Percentiles rank a stretch among this genome's conserved stretches.
Conservation (phyloP, 2,329 filamentous ascomycete genomes). For the Neoarthrinium moseri region DNA sequence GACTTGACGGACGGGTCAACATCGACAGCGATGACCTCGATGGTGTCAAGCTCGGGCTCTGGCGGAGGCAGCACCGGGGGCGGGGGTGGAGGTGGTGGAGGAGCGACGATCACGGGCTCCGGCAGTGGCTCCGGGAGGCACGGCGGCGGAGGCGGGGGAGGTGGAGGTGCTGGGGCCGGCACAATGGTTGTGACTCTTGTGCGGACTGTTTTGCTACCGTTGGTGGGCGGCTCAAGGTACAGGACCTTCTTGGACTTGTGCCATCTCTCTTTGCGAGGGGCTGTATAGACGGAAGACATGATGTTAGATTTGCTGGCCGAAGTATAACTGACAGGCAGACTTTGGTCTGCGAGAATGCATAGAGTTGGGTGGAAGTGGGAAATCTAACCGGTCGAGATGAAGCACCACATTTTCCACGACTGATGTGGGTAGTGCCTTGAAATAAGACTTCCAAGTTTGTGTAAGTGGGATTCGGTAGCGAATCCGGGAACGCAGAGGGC, state of each 20-base stretch:
- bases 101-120: slow-evolving; percentile 3
- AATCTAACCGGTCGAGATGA: slow-evolving; percentile 9
- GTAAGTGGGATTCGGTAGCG: slow-evolving; percentile 2
- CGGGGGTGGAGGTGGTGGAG: slow-evolving; percentile 12
- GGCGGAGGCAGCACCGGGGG: slow-evolving; percentile 12
- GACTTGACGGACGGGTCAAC: slow-evolving; percentile 32
- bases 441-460: background rate
- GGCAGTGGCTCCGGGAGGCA: too few species aligned
- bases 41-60: slow-evolving; percentile 23
- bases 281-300: slow-evolving; percentile 27
- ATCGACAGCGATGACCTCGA: slow-evolving; percentile 43
- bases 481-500: slow-evolving; percentile 1
- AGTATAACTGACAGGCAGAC: background rate
- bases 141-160: slow-evolving; percentile 15
- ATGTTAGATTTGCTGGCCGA: slow-evolving; percentile 23
- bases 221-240: slow-evolving; percentile 38
- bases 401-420: slow-evolving; percentile 8
- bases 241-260: slow-evolving; percentile 38
- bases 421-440: slow-evolving; percentile 1
- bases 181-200: slow-evolving; percentile 37
- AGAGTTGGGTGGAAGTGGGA: background rate
- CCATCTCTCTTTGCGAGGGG: slow-evolving; percentile 30
- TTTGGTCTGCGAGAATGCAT: background rate
- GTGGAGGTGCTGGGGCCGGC: slow-evolving; percentile 25
- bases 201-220: slow-evolving; percentile 33